Evolutionary conservation across 2,329 filamentous ascomycete species (phyloP).

Genomic region (Cercospora janseana): DNA sequence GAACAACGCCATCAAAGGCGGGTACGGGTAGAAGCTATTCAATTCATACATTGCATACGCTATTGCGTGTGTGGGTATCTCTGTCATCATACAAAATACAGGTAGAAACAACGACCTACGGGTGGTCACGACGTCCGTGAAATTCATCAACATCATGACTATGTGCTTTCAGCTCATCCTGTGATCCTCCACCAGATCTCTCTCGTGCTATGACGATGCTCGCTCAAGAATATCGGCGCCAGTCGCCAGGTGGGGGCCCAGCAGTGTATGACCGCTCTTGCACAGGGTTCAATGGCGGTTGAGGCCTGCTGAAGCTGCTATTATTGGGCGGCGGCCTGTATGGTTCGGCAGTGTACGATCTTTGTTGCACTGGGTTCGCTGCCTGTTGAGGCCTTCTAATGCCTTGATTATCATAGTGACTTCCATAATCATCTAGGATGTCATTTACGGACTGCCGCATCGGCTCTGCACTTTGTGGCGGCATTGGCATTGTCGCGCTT

Average conservation of each 20-base stretch:
- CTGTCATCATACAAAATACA: constrained; percentile 11
- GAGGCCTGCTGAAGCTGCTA: constrained; percentile 4
- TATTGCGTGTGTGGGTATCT: constrained; percentile 16
- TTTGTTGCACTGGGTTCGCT: constrained; percentile 9
- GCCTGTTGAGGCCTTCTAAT: constrained; percentile 2
- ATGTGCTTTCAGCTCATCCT: constrained; percentile 10
- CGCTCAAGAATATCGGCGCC: constrained; percentile 8
- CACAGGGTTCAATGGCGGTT: not conserved
- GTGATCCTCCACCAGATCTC: not conserved
- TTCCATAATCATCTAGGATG: constrained; percentile 29
- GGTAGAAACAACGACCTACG: constrained; percentile 3
- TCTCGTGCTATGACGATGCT: not conserved
- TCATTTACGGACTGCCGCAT: constrained; percentile 21
- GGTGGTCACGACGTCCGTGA: constrained; percentile 10
- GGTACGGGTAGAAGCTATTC: constrained; percentile 4
- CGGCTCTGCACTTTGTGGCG: constrained; percentile 11
- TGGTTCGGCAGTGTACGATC: constrained; percentile 8
- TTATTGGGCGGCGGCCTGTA: constrained; percentile 18
- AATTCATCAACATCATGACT: constrained; percentile 17
- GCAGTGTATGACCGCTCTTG: constrained; percentile 9
- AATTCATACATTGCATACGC: not conserved
- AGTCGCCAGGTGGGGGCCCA: constrained; percentile 6
- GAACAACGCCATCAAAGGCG: not conserved
- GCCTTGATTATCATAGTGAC: not conserved
- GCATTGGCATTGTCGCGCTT: constrained; percentile 14